A percentile compares a stretch with the other conserved stretches of the same genome.
phyloP scores from a whole-genome alignment of 352 stramenopile species.

The Phytophthora pistaciae region DNA sequence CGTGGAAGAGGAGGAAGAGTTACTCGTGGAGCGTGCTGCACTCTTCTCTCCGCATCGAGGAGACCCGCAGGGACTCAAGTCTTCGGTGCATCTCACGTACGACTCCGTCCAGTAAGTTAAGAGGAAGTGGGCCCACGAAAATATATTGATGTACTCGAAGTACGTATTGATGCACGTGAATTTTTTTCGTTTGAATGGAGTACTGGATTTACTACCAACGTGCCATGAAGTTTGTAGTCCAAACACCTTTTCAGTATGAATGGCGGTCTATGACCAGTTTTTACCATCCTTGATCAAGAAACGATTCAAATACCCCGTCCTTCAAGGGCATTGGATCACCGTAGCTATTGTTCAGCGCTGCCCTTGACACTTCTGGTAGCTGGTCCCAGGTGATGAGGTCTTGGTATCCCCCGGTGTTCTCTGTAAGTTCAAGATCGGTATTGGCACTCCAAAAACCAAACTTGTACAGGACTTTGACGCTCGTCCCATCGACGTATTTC shows the following conservation, averaged over 20 bases:
- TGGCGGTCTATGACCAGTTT: background rate
- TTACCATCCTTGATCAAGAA: background rate
- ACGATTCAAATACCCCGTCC: background rate
- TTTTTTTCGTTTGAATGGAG: background rate
- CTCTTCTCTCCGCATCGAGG: conserved; percentile 36
- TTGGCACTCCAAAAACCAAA: background rate
- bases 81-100: conserved; percentile 24
- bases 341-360: background rate
- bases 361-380: background rate
- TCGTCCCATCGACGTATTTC: background rate
- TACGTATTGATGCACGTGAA: background rate
- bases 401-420: background rate
- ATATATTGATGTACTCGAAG: background rate
- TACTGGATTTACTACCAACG: background rate
- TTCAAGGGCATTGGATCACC: background rate
- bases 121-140: background rate
- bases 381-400: background rate
- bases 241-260: background rate
- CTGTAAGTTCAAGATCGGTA: background rate
- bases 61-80: conserved; percentile 26
- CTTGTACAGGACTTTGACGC: background rate
- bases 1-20: conserved; percentile 14
- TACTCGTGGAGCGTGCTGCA: conserved; percentile 25
- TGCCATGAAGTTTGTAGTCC: background rate
- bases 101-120: conserved; percentile 22